Percentiles rank a stretch among this genome's conserved stretches.
Conservation (phyloP, 2,329 filamentous ascomycete species). For the Monilinia polystroma region DNA sequence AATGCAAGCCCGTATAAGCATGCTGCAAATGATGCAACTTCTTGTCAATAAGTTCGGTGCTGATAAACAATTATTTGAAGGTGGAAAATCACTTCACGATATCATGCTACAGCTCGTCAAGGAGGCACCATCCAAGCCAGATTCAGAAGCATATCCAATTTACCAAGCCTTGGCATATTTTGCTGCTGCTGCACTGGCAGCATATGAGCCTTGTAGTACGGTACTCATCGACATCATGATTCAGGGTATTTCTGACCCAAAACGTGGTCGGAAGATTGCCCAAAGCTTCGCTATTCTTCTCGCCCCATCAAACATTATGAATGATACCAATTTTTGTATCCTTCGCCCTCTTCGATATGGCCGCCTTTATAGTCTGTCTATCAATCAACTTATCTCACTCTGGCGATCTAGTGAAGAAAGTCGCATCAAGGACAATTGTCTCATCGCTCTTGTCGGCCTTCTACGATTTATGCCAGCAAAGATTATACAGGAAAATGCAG, state of each 20-base stretch:
- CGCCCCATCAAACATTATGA: slow-evolving; percentile 34
- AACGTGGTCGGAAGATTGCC: slow-evolving; percentile 31
- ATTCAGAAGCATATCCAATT: slow-evolving; percentile 27
- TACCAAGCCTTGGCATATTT: slow-evolving; percentile 37
- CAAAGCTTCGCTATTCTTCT: slow-evolving; percentile 37
- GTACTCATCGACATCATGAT: slow-evolving; percentile 33
- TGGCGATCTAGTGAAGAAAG: slow-evolving; percentile 26
- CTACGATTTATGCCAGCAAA: slow-evolving; percentile 32
- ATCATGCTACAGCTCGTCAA: slow-evolving; percentile 27
- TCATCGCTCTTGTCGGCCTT: slow-evolving; percentile 37
- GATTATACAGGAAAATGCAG: slow-evolving; percentile 25
- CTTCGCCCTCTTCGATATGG: slow-evolving; percentile 35
- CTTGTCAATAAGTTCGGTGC: slow-evolving; percentile 39
- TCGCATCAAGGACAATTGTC: slow-evolving; percentile 31
- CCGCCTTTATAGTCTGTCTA: slow-evolving; percentile 29
- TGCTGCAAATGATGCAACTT: slow-evolving; percentile 35
- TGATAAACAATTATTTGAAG: slow-evolving; percentile 18
- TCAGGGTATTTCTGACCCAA: slow-evolving; percentile 27
- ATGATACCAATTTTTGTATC: slow-evolving; percentile 36
- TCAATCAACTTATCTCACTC: slow-evolving; percentile 25
- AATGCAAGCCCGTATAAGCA: slow-evolving; percentile 28
- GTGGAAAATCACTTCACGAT: slow-evolving; percentile 24
- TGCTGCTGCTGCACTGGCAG: slow-evolving; percentile 33
- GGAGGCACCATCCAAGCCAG: slow-evolving; percentile 1
- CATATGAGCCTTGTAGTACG: slow-evolving; percentile 28